Evolutionary conservation across 2,329 filamentous ascomycete genomes (phyloP), one percentile per base, ranked within the genome.

Genomic region (Macrophomina phaseolina): DNA sequence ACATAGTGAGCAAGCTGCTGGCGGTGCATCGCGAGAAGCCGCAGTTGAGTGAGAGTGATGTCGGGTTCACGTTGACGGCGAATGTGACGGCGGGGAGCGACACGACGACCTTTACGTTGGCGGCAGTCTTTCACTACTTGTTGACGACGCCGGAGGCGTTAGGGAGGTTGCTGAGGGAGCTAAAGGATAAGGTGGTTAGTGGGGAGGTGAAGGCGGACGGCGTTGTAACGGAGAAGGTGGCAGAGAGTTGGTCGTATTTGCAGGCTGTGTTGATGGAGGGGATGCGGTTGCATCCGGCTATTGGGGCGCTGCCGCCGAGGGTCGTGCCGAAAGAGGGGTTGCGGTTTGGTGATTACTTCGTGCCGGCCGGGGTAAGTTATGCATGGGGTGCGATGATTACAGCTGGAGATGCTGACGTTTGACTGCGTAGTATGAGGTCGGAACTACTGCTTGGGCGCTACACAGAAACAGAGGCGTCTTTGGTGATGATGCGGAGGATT

Each of bases 391-490:
- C n/a, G n/a, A 5, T 4, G 38, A 14, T 8, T 40, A 9, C 38
- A 9, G 8, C 8, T 40, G 38, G 1, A 45, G 11, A n/a, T 45
- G 42, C 46, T 49, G 18, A 49, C 46, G 46, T 12, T 30, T 5
- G 5, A 18, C 6, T 23, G 23, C 11, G 5, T 23, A 49, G 46
- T 49, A 79, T 1, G 72, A 78, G 5, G 75, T 83, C 9, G 82
- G 81, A 6, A 76, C 82, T 49, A 83, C 81, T 61, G 71, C 80
- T 0, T 82, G 80, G 75, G 79, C 81, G 0, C 65, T 82, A 0
- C 80, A 83, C 34, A 73, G 75, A 18, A 75, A 83, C 52, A 70
- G 72, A 5, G 67, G 70, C 0, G 73, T 84, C 5, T 85, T 81
- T 63, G 76, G 76, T 0, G 32, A 72, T 1, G 76, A 82, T 61